Base-by-base conservation (phyloP, 2,329 filamentous ascomycete genomes). In the Talaromyces sp. region DNA sequence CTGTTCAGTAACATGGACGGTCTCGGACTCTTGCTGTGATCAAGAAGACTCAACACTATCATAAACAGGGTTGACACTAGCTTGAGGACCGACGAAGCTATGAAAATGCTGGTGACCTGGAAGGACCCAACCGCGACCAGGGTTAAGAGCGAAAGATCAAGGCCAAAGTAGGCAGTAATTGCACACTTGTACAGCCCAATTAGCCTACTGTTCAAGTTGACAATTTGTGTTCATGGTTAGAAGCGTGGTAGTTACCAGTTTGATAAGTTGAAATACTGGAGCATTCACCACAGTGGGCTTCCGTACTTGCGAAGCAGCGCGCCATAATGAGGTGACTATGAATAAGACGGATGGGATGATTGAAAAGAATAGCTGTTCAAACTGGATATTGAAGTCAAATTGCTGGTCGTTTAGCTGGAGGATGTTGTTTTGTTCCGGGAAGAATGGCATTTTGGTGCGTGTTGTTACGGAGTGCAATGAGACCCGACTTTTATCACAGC, bases 351-450 rank as follows among this genome's bases (percentile, higher is more conserved):
- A 69, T n/a, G 79, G 79, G 10, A 78, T 66, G 24, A 79, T 72
- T 11, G 72, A 70, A 45, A 81, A 71, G 45, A 81, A 75, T 2
- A 73, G 72, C 62, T 82, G 78, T 66, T 82, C 79, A 63, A 81
- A 81, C 16, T 81, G 71, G 50, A 81, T 72, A 35, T 79, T 79
- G 67, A 81, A 81, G 64, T 81, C 80, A 65, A 81, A 80, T 22
- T 56, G 33, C 60, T 63, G 45, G 5, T n/a, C 24, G 73, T 72
- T 39, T 14, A 54, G 60, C 49, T 56, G 35, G 60, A 63, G 39
- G 16, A 59, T 31, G 39, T 33, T 45, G 37, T 45, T 14, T 24
- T 43, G 37, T 33, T 45, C 56, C 14, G 16, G 37, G 35, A 43
- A 59, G 37, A 59, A 59, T 11, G 56, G 56, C 56, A 59, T 59